Percentiles rank a stretch among this genome's conserved stretches.
Evolutionary conservation across 257 asterid genomes (phyloP).

Genomic region (Solanum etuberosum): DNA sequence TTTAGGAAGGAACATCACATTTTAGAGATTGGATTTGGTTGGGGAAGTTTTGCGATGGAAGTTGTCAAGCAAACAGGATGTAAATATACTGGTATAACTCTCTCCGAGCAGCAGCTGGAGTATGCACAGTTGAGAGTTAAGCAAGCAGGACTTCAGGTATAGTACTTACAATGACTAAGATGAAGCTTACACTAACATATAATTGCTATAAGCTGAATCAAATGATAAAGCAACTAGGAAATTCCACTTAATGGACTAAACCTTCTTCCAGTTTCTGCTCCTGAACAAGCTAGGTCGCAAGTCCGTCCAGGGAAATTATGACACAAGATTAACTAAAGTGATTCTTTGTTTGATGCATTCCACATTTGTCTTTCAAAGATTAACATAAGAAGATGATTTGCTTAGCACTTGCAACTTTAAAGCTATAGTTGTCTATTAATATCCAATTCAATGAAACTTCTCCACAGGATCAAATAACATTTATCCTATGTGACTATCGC

Average conservation of each 20-base stretch:
- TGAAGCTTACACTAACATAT: too few relatives aligned
- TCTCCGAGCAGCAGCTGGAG: conserved; percentile 60
- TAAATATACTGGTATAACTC: conserved; percentile 81
- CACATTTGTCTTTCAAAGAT: too few relatives aligned
- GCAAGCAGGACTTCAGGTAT: conserved; percentile 73
- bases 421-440: not conserved
- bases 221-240: too few relatives aligned
- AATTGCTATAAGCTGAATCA: too few relatives aligned
- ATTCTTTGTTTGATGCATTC: too few relatives aligned
- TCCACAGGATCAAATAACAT: not conserved
- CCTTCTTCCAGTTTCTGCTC: too few relatives aligned
- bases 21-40: conserved; percentile 87
- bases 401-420: not conserved
- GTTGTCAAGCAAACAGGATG: conserved; percentile 73
- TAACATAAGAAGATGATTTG: not conserved
- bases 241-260: too few relatives aligned
- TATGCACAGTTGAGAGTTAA: conserved; percentile 59
- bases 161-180: not conserved
- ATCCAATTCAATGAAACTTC: not conserved
- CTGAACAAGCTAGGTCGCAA: too few relatives aligned
- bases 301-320: too few relatives aligned
- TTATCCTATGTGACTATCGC: not conserved
- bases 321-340: too few relatives aligned
- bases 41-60: conserved; percentile 87
- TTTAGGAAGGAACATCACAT: conserved; percentile 49